Evolutionary conservation across 2,329 filamentous ascomycete species (phyloP), one percentile per base, ranked within the genome.

Genomic region (Chlorencoelia australis): DNA sequence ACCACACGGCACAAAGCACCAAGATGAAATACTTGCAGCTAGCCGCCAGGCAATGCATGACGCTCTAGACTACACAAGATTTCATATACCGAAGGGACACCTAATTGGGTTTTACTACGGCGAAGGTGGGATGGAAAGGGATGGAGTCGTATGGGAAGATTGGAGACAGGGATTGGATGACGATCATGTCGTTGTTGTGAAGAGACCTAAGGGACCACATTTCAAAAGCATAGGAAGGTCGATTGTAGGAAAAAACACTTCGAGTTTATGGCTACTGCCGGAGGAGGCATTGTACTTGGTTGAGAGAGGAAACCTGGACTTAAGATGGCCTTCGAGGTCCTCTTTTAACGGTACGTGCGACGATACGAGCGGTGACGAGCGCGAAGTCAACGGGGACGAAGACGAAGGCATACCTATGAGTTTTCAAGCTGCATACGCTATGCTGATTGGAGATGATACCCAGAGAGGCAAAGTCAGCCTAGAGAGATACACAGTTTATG

Each of bases 271-370:
- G 88, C 56, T 98, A 33, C 59, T 94, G 25, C 89, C 89, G 0
- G 91, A 98, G 56, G 91, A 98, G 60, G 84, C 87, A 5, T 67
- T 98, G 35, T 95, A 87, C 53, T 59, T 95, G 44, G 68, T 96
- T 7, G 91, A 98, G 64, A 68, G 91, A 51, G 91, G 89, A 0
- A 87, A 75, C 30, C 53, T 96, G 51, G 86, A 96, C 58, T 70
- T 95, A 26, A 79, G 87, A 67, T 95, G 85, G 84, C 85, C 85
- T 2, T 60, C 63, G 29, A 59, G 59, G 38, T 54, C 61, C n/a
- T 59, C 78, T 8, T 65, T 64, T 27, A 66, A 69, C 22, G 53
- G 71, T 31, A 29, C 42, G 28, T 30, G 39, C 15, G 41, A 42
- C 14, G 48, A 54, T 4, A 30, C 30, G 1, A 44, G 39, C 4